These are phyloP conservation scores for Phialemoniopsis sp. DNA, from an alignment of 2,329 filamentous ascomycete genomes.

Conservation along the genomic window DNA sequence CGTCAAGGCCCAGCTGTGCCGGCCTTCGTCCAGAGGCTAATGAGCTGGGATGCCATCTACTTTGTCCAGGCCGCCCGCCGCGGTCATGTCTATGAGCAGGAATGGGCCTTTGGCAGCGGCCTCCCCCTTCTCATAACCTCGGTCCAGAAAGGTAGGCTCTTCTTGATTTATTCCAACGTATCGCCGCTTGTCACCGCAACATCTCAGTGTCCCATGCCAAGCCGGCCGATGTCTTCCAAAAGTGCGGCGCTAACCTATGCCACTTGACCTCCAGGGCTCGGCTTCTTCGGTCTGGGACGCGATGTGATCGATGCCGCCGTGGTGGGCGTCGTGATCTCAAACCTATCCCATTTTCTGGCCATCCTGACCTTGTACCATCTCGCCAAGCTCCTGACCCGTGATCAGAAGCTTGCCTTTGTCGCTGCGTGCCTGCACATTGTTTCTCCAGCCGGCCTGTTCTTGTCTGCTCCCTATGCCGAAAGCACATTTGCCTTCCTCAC, in stretches of 20 bases:
- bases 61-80: conserved; percentile 59
- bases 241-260: too few relatives aligned
- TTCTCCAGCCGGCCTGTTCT: conserved; percentile 83
- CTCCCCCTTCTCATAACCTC: conserved; percentile 37
- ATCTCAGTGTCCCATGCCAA: too few relatives aligned
- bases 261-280: too few relatives aligned
- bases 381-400: conserved; percentile 49
- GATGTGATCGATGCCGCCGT: conserved; percentile 20
- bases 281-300: too few relatives aligned
- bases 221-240: too few relatives aligned
- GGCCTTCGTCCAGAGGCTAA: conserved; percentile 50
- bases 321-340: conserved; percentile 63
- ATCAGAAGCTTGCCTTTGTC: conserved; percentile 57
- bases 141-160: conserved; percentile 23
- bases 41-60: conserved; percentile 80
- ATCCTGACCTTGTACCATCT: conserved; percentile 69
- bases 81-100: conserved; percentile 73
- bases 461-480: conserved; percentile 84
- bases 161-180: too few relatives aligned
- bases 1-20: conserved; percentile 4
- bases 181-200: too few relatives aligned
- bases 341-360: conserved; percentile 72
- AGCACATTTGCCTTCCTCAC: conserved; percentile 73
- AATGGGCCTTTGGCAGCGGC: conserved; percentile 71
- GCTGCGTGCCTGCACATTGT: conserved; percentile 74